Percentiles rank a stretch among this genome's conserved stretches.
phyloP scores from a whole-genome alignment of 768 basidiomycete genomes.

The Zangia roseola region DNA sequence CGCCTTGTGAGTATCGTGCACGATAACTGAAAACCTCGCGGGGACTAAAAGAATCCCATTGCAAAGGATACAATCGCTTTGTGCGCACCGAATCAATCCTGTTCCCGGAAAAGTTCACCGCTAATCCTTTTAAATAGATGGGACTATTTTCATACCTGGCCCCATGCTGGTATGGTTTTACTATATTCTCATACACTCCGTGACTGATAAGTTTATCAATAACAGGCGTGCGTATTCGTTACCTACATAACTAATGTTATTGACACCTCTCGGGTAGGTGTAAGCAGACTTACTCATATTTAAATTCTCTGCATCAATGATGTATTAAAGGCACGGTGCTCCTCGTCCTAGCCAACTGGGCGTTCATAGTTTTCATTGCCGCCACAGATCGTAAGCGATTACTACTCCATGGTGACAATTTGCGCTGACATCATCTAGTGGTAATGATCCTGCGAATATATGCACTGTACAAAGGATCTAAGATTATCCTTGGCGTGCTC shows the following conservation, averaged over 20 bases:
- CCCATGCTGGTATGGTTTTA: conserved; percentile 6
- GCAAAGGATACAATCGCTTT: not conserved
- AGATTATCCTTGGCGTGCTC: conserved; percentile 10
- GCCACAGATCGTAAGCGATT: conserved; percentile 17
- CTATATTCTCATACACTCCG: not conserved
- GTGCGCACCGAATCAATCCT: conserved; percentile 1
- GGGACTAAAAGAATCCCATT: not conserved
- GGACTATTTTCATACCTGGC: conserved; percentile 19
- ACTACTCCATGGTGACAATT: not conserved
- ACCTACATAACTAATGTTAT: too few species aligned
- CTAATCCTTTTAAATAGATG: conserved; percentile 8
- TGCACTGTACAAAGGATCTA: conserved; percentile 20
- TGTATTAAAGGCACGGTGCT: conserved; percentile 11
- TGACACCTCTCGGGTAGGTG: conserved; percentile 9
- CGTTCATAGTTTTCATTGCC: conserved; percentile 12
- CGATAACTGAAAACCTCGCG: not conserved
- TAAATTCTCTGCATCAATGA: not conserved
- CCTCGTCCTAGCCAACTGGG: not conserved
- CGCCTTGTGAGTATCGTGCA: conserved; percentile 7
- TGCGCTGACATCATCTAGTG: conserved; percentile 2
- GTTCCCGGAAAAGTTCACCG: not conserved
- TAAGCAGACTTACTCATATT: not conserved
- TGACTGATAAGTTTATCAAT: not conserved
- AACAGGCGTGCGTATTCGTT: conserved; percentile 15
- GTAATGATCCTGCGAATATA: conserved; percentile 26